Conservation (phyloP, 148 eudicot species). For the Cornus suecica region DNA sequence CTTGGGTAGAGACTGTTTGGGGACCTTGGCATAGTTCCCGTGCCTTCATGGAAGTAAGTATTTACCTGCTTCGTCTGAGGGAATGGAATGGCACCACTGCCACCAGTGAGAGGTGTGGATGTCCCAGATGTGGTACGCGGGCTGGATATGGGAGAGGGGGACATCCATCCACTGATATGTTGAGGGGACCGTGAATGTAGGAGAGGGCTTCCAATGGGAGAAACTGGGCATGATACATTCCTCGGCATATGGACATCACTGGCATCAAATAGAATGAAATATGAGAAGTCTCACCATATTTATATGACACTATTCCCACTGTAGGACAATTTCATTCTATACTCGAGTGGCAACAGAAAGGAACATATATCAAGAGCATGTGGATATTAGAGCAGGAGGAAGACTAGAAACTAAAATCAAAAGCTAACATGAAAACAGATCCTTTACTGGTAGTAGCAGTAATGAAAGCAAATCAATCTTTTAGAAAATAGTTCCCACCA, state of each 20-base stretch:
- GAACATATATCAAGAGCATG: not conserved
- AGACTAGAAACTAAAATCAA: not conserved
- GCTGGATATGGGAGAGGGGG: slow-evolving; percentile 37
- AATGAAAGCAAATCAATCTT: not conserved
- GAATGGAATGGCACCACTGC: slow-evolving; percentile 28
- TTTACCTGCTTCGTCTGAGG: slow-evolving; percentile 14
- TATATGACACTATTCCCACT: not conserved
- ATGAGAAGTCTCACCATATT: not conserved
- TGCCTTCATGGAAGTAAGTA: slow-evolving; percentile 21
- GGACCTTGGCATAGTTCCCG: slow-evolving; percentile 15
- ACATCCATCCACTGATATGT: slow-evolving; percentile 22
- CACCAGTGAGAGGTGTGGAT: slow-evolving; percentile 43
- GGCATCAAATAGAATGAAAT: slow-evolving; percentile 14
- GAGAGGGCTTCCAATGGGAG: slow-evolving; percentile 52
- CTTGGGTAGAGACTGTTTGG: slow-evolving; percentile 18
- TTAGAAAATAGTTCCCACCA: not conserved
- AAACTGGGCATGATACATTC: slow-evolving; percentile 59
- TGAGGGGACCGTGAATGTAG: slow-evolving; percentile 41
- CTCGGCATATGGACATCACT: slow-evolving; percentile 35
- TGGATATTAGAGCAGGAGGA: not conserved
- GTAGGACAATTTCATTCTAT: not conserved
- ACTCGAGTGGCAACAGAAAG: too few species aligned
- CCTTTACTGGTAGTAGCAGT: not conserved
- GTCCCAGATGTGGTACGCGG: slow-evolving; percentile 47
- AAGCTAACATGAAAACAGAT: not conserved